Conservation (phyloP, 441 rosid species). For the Jatropha podagrica region DNA sequence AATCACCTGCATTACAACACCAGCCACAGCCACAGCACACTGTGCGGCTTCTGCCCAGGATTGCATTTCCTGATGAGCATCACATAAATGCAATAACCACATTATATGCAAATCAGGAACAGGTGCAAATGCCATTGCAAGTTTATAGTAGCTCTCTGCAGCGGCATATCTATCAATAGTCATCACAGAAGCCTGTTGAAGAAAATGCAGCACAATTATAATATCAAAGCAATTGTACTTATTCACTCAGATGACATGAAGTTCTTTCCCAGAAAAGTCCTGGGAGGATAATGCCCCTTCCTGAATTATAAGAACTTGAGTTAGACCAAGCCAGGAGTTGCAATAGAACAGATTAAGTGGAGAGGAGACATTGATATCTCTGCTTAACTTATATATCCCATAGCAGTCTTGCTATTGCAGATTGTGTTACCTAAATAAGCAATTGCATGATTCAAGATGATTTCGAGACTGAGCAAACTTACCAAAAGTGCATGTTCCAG, state of each 20-base stretch:
- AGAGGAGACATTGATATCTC: background rate
- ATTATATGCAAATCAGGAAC: slow-evolving; percentile 99
- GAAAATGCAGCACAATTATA: slow-evolving; percentile 24
- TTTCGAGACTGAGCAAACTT: slow-evolving; percentile 29
- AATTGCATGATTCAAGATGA: background rate
- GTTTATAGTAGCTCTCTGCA: slow-evolving; percentile 97
- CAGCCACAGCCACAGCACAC: slow-evolving; percentile 99
- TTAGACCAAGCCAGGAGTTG: background rate
- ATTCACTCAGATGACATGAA: background rate
- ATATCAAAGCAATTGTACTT: slow-evolving; percentile 13
- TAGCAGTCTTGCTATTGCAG: background rate
- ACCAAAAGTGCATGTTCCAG: slow-evolving; percentile 97
- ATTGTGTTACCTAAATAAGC: background rate
- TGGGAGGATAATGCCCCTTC: background rate
- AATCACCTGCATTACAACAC: slow-evolving; percentile 98
- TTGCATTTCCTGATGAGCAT: slow-evolving; percentile 99
- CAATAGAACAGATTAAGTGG: background rate
- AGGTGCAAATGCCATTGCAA: slow-evolving; percentile 98
- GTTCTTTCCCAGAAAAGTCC: background rate
- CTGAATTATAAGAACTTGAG: background rate
- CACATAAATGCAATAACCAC: slow-evolving; percentile 99
- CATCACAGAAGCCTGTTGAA: slow-evolving; percentile 73
- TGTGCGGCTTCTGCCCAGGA: slow-evolving; percentile 99
- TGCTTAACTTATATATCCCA: background rate
- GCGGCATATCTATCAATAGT: slow-evolving; percentile 93